Evolutionary conservation across 2,329 filamentous ascomycete species (phyloP).

Genomic region (Pseudogymnoascus sp.): DNA sequence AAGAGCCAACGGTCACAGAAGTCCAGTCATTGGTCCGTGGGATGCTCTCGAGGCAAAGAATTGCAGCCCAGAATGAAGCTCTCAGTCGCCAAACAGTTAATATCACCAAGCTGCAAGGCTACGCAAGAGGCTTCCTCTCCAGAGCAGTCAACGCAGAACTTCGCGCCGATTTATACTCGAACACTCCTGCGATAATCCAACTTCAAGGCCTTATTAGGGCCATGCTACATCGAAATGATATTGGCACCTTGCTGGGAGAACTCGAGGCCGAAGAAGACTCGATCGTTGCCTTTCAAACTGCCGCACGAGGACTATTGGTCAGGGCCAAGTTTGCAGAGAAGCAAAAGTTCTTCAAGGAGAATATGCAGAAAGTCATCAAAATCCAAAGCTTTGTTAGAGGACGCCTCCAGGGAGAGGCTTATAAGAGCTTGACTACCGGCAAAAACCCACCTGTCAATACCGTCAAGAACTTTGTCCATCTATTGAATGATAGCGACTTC

Average conservation of each 20-base stretch:
- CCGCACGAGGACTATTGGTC: conserved; percentile 65
- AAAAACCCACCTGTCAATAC: conserved; percentile 96
- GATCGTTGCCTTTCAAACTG: conserved; percentile 67
- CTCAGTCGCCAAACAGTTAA: conserved; percentile 50
- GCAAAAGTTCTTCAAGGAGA: conserved; percentile 81
- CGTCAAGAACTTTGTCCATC: conserved; percentile 95
- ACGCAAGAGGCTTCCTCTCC: conserved; percentile 56
- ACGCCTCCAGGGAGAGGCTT: conserved; percentile 93
- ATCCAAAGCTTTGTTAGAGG: conserved; percentile 94
- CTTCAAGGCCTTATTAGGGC: conserved; percentile 73
- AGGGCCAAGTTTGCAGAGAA: conserved; percentile 74
- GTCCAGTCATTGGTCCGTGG: conserved; percentile 56
- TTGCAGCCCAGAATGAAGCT: conserved; percentile 43
- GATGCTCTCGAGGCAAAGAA: conserved; percentile 48
- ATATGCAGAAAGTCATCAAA: conserved; percentile 98
- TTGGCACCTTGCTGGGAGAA: conserved; percentile 67
- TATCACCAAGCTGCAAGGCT: conserved; percentile 59
- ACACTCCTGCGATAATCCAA: conserved; percentile 57
- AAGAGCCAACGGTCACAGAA: conserved; percentile 40
- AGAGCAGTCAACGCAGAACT: conserved; percentile 55
- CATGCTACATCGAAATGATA: conserved; percentile 65
- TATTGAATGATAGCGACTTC: conserved; percentile 96
- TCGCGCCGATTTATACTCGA: conserved; percentile 61
- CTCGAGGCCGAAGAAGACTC: conserved; percentile 77
- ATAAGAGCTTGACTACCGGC: conserved; percentile 91